Evolutionary conservation across 2,329 filamentous ascomycete species (phyloP).

Genomic region (Zasmidium cellare): DNA sequence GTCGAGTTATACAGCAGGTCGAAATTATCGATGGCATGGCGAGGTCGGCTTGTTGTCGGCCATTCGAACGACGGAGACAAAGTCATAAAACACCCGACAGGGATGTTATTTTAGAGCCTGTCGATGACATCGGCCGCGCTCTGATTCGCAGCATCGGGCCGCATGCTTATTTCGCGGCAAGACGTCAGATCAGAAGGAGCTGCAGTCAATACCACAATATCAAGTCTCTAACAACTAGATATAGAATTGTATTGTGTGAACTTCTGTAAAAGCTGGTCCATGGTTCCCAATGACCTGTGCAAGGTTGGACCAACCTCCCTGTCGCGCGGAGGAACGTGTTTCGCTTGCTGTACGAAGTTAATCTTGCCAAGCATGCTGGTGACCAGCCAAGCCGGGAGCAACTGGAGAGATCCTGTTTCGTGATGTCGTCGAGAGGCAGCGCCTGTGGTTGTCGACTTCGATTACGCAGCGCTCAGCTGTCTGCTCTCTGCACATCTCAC

Average conservation of each 20-base stretch:
- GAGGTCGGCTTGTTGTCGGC: background rate
- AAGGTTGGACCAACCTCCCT: background rate
- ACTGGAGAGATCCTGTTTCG: slow-evolving; percentile 1
- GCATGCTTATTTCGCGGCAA: background rate
- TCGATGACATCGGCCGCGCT: background rate
- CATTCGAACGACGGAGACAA: background rate
- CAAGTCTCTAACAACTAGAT: background rate
- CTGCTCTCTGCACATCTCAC: slow-evolving; percentile 3
- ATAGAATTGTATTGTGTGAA: background rate
- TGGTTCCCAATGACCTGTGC: background rate
- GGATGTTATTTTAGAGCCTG: background rate
- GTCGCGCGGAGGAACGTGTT: background rate
- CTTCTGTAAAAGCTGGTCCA: background rate
- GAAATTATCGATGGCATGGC: too few relatives aligned
- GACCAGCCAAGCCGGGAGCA: background rate
- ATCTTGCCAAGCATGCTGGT: background rate
- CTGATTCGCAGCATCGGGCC: background rate
- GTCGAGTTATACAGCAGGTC: too few relatives aligned
- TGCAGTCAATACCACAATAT: background rate
- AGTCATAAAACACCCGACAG: background rate
- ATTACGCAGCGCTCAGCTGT: slow-evolving; percentile 5
- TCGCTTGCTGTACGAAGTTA: background rate
- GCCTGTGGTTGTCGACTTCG: background rate
- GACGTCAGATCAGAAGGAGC: background rate
- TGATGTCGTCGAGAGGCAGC: background rate